Evolutionary conservation across 73 alveolate genomes (phyloP), one percentile per base, ranked within the genome.

Genomic region (Symbiodinium pilosum): DNA sequence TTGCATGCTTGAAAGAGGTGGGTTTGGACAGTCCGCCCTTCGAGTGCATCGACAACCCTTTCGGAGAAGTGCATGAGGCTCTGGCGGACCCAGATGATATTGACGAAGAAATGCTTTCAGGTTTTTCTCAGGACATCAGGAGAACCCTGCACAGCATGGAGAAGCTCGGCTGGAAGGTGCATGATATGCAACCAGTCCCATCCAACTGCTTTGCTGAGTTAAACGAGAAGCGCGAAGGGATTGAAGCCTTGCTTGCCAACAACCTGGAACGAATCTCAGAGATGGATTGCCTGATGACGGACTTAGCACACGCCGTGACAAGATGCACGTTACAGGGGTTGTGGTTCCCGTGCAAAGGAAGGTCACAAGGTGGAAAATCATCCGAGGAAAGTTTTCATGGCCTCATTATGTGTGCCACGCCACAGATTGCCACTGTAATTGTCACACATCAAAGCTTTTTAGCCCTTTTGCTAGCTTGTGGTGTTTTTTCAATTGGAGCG

Each of bases 391-490:
- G 51, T 91, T 91, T 54, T 0, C 24, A 1, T 68, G 89, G 88
- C 30, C 36, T 59, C 34, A 36, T 38, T 91, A 91, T 34, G 89
- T 68, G 16, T 91, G 97, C 34, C 89, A 21, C 52, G 59, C 0
- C 41, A 39, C 52, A 21, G 97, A 69, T 40, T 91, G 97, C 77
- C 97, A 91, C 41, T 91, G 89, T 83, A 91, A 91, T 54, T 91
- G 97, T 28, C 43, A 77, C 8, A 40, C 83, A 24, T 68, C 89
- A 4, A 24, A 43, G 9, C 89, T 68, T n/a, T 0, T 91, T 30
- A 32, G 59, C 83, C 97, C 97, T 2, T 69, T 91, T 21, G 97
- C 97, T 40, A 42, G 83, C 81, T 52, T 91, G 2, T 91, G 97
- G 97, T 91, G 97, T 88, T 91, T 69, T 88, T 91, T 68, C 89